Conservation (phyloP, 371 early-diverging fungal genomes). For the Dichotomocladium elegans region DNA sequence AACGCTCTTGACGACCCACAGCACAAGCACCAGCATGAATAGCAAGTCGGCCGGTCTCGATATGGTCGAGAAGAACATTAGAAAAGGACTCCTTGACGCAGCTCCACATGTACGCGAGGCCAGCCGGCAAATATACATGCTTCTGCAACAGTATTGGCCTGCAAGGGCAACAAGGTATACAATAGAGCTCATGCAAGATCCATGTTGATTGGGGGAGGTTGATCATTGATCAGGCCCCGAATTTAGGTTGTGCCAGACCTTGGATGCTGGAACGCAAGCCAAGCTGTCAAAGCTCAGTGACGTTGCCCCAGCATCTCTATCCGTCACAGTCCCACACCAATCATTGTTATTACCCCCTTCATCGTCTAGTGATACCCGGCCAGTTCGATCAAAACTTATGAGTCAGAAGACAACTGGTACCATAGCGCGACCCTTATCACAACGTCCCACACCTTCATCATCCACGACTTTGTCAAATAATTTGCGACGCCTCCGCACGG, state of each 20-base stretch:
- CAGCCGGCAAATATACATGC: slow-evolving; percentile 7
- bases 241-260: neutral
- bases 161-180: slow-evolving; percentile 21
- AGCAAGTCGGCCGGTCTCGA: neutral
- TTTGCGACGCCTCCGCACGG: too few species aligned
- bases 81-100: slow-evolving; percentile 19
- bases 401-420: too few species aligned
- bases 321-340: too few species aligned
- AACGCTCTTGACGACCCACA: slow-evolving; percentile 14
- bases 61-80: slow-evolving; percentile 4
- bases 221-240: neutral
- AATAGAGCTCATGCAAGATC: too few species aligned
- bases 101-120: slow-evolving; percentile 15
- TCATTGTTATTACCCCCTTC: too few species aligned
- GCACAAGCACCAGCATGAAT: neutral
- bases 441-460: too few species aligned
- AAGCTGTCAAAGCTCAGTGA: slow-evolving; percentile 7
- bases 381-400: too few species aligned
- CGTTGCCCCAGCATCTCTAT: too few species aligned
- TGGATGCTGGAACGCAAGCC: slow-evolving; percentile 5
- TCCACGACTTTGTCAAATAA: too few species aligned
- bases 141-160: slow-evolving; percentile 21
- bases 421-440: too few species aligned
- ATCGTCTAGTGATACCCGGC: too few species aligned
- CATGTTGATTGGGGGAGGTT: too few species aligned